Percentiles rank a stretch among this genome's conserved stretches.
phyloP scores from a whole-genome alignment of 2,329 filamentous ascomycete genomes.

The Kalaharituber pfeilii region DNA sequence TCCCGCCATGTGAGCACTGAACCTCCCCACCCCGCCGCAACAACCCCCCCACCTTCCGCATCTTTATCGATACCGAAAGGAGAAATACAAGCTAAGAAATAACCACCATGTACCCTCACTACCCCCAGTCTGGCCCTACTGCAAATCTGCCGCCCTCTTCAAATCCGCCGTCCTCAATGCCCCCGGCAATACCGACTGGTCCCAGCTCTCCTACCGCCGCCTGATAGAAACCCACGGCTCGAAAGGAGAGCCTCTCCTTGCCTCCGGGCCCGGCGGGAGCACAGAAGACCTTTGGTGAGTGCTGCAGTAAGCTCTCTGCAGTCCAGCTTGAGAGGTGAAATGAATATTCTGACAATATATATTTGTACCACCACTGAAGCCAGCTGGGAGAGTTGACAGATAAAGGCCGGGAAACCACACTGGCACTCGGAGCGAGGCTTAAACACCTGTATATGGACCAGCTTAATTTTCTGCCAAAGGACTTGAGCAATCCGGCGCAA shows the following conservation, averaged over 20 bases:
- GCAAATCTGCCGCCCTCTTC: constrained; percentile 56
- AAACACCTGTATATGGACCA: constrained; percentile 58
- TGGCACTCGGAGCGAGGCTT: constrained; percentile 48
- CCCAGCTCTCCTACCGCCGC: constrained; percentile 45
- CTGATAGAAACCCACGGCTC: constrained; percentile 67
- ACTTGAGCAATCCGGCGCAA: constrained; percentile 34
- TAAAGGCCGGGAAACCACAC: constrained; percentile 53
- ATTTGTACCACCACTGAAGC: constrained; percentile 23
- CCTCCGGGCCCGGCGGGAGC: constrained; percentile 48
- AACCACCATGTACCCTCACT: constrained; percentile 12
- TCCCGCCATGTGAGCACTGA: constrained; percentile 33
- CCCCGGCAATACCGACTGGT: constrained; percentile 34
- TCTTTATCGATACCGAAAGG: background rate
- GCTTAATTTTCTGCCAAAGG: constrained; percentile 49
- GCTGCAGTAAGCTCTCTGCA: background rate
- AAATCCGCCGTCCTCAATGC: constrained; percentile 40
- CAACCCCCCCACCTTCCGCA: no score
- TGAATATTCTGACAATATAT: no score
- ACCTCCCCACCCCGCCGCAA: no score
- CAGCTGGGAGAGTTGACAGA: constrained; percentile 54
- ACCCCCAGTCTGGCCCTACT: constrained; percentile 60
- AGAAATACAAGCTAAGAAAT: no score
- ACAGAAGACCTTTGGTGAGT: constrained; percentile 60
- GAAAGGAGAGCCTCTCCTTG: constrained; percentile 51
- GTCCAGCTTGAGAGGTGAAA: background rate